Evolutionary conservation across 2,329 filamentous ascomycete genomes (phyloP), one percentile per base, ranked within the genome.

Genomic region (Pseudogymnoascus verrucosus): DNA sequence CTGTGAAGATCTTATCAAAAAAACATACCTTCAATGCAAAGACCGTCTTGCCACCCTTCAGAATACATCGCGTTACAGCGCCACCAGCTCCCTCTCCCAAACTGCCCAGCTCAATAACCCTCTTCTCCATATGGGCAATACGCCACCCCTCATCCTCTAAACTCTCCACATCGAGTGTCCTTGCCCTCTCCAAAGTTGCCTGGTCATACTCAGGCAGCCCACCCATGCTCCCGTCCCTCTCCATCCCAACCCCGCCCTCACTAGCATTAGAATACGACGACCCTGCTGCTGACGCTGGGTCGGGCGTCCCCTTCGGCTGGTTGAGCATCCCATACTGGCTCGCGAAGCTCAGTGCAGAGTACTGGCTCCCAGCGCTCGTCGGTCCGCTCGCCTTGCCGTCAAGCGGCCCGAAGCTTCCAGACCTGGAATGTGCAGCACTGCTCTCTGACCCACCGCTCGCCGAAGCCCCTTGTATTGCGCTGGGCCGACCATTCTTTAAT

Each of bases 61-160:
- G 82, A 75, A 88, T 89, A 76, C 92, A 96, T 72, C 89, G 87
- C 23, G 93, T 99, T 61, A 99, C 95, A 5, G 95, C 95, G 73
- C 95, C 95, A 67, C 95, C 95, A 59, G 95, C 95, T 70, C 95
- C 95, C 76, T 99, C 95, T 64, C 95, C 95, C 44, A 99, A 78
- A 71, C 89, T 92, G 28, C 93, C 95, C 28, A 96, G 78, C 76
- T 99, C 92, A 60, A 90, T 81, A 66, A 99, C 96, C 70, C 92
- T 85, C 68, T 90, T 89, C 73, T 96, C 91, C 74, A 90, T 84
- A 73, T 92, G 96, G 10, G 93, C 95, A 61, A 96, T 93, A 73
- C 90, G 87, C 95, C 95, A 99, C 19, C 91, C 92, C 67, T 96
- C 90, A 71, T 97, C 93, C 73, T 98, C 93, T 60, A 99, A 78